phyloP scores from a whole-genome alignment of 495 filamentous ascomycete species.

The Aspergillus incahuasiensis region DNA sequence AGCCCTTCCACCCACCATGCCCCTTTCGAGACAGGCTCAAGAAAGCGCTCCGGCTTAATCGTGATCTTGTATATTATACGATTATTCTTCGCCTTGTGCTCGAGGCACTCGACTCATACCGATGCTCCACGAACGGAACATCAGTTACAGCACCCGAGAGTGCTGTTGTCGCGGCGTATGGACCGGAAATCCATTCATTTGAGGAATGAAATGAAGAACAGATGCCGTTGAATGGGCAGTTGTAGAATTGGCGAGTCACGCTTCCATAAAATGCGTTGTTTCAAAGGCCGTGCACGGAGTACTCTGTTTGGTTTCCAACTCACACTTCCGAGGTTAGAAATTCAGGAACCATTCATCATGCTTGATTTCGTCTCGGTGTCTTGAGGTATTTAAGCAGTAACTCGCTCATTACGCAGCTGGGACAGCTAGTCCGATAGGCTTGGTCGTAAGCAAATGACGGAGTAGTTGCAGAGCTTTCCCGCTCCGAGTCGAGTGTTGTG shows the following conservation, averaged over 20 bases:
- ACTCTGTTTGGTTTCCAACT: neutral
- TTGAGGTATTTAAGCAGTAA: neutral
- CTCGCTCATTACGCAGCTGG: neutral
- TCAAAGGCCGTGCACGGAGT: no score
- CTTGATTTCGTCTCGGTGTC: neutral
- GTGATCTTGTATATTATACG: slow-evolving; percentile 50
- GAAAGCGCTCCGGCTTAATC: slow-evolving; percentile 96
- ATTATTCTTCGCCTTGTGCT: slow-evolving; percentile 51
- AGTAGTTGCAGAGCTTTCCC: neutral
- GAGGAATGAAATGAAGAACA: neutral
- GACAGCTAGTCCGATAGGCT: neutral
- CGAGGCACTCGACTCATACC: slow-evolving; percentile 48
- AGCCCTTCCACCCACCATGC: slow-evolving; percentile 76
- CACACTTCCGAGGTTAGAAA: neutral
- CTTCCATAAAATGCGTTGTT: neutral
- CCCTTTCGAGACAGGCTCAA: slow-evolving; percentile 72
- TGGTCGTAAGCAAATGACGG: neutral
- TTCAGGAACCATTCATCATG: neutral
- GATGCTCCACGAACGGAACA: slow-evolving; percentile 40
- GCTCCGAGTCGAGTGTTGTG: neutral
- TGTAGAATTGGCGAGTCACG: neutral
- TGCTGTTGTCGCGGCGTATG: slow-evolving; percentile 53
- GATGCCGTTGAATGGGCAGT: neutral
- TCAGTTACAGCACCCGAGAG: slow-evolving; percentile 53
- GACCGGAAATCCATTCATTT: neutral